phyloP scores from a whole-genome alignment of 345 rosid genomes.

The Brassica rapa region DNA sequence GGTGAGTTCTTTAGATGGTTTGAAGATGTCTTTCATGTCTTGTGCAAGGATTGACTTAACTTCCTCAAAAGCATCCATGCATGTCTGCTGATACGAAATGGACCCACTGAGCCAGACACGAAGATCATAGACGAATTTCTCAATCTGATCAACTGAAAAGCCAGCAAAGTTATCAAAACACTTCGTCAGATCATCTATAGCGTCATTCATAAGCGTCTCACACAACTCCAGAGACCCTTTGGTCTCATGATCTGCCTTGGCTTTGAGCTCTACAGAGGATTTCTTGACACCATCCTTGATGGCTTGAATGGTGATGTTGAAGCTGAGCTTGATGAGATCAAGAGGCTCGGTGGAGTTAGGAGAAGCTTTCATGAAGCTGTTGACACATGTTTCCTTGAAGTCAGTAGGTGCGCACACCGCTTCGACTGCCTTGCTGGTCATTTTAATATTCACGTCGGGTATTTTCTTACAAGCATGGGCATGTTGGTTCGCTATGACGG shows the following conservation, averaged over 20 bases:
- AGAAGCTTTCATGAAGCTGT: conserved; percentile 42
- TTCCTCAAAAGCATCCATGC: conserved; percentile 66
- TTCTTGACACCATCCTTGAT: conserved; percentile 47
- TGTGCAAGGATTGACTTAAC: conserved; percentile 44
- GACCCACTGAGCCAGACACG: conserved; percentile 75
- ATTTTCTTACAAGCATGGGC: too few relatives aligned
- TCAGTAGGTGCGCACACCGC: conserved; percentile 66
- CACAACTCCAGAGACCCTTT: conserved; percentile 57
- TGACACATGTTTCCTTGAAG: conserved; percentile 53
- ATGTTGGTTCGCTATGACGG: conserved; percentile 24
- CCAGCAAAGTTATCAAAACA: conserved; percentile 48
- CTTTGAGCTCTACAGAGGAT: conserved; percentile 40
- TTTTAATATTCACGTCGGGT: neutral
- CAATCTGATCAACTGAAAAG: conserved; percentile 43
- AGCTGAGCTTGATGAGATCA: conserved; percentile 54
- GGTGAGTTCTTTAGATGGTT: conserved; percentile 50
- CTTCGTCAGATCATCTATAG: conserved; percentile 53
- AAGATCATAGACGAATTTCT: conserved; percentile 50
- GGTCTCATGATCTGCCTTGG: conserved; percentile 54
- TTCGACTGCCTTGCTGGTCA: conserved; percentile 44
- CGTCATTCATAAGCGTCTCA: conserved; percentile 48
- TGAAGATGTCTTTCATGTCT: conserved; percentile 51
- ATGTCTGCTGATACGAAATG: conserved; percentile 65
- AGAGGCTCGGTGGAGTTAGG: conserved; percentile 57
- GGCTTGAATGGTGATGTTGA: conserved; percentile 45